Evolutionary conservation across 192 early-diverging fungal species (phyloP).

Genomic region (Geranomyces variabilis): DNA sequence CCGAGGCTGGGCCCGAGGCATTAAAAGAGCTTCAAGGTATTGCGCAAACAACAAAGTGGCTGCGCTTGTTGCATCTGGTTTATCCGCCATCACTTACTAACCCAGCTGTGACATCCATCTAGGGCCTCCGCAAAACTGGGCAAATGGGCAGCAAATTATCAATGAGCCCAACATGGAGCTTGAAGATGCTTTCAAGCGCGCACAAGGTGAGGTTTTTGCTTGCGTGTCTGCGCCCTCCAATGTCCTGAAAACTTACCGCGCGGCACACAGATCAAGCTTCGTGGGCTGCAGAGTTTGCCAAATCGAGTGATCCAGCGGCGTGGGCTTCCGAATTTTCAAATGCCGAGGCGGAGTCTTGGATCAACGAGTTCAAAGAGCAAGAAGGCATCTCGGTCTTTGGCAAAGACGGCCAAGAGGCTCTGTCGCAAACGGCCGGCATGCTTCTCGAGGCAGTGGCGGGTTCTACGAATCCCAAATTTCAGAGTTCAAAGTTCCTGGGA

Average conservation of each 20-base stretch:
- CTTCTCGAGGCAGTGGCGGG: constrained; percentile 75
- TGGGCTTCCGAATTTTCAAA: constrained; percentile 61
- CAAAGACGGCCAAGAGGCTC: constrained; percentile 61
- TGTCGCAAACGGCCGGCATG: constrained; percentile 80
- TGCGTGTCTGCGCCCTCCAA: too few species aligned
- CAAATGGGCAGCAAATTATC: background rate
- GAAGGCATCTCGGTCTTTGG: constrained; percentile 37
- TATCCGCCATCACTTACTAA: too few species aligned
- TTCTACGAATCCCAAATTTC: constrained; percentile 91
- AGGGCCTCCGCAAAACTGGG: constrained; percentile 3
- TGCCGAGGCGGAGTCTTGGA: constrained; percentile 44
- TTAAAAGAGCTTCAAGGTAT: background rate
- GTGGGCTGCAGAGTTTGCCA: constrained; percentile 68
- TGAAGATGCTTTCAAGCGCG: constrained; percentile 45
- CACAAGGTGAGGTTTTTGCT: constrained; percentile 21
- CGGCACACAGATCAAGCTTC: background rate
- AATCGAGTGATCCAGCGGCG: constrained; percentile 41
- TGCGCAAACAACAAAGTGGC: too few species aligned
- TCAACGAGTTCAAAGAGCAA: constrained; percentile 51
- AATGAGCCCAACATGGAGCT: constrained; percentile 25
- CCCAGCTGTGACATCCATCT: too few species aligned
- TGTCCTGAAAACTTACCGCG: too few species aligned
- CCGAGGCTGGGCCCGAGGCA: too few species aligned
- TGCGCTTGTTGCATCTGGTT: background rate
- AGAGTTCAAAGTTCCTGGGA: constrained; percentile 85